These are phyloP conservation scores for Marasmius tenuissimus DNA, from an alignment of 1,284 basidiomycete species.

Conservation along the genomic window DNA sequence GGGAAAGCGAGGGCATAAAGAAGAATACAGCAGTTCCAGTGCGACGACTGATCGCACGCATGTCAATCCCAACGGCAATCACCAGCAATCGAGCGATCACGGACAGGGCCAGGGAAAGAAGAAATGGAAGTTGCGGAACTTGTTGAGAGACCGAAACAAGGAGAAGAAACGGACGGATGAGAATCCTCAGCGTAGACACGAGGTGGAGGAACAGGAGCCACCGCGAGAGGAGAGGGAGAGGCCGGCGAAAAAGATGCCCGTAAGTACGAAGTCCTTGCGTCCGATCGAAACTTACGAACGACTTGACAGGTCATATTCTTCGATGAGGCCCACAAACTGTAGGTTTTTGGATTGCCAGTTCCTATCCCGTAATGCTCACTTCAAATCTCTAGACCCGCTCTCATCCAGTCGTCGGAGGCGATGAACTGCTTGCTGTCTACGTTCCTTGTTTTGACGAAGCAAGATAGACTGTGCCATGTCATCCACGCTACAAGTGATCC, in stretches of 20 bases:
- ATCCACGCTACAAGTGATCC: conserved; percentile 83
- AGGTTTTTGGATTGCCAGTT: conserved; percentile 22
- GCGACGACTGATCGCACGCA: conserved; percentile 33
- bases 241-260: conserved; percentile 68
- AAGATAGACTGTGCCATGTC: conserved; percentile 79
- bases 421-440: conserved; percentile 83
- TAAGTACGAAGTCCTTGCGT: conserved; percentile 22
- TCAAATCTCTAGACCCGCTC: conserved; percentile 48
- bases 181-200: not conserved
- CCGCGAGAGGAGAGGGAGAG: conserved; percentile 31
- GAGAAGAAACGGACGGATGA: conserved; percentile 21
- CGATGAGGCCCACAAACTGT: conserved; percentile 83
- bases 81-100: not conserved
- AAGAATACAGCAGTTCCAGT: conserved; percentile 28
- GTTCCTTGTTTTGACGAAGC: conserved; percentile 83
- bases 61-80: conserved; percentile 12
- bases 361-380: conserved; percentile 9
- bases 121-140: conserved; percentile 20
- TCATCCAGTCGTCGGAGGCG: conserved; percentile 73
- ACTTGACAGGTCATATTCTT: conserved; percentile 62
- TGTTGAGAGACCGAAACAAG: conserved; percentile 26
- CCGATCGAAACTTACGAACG: conserved; percentile 2
- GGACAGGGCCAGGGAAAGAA: conserved; percentile 22
- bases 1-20: conserved; percentile 1
- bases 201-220: conserved; percentile 22